Evolutionary conservation across 129 eudicot species (phyloP).

Genomic region (Rutidosis leptorrhynchoides): DNA sequence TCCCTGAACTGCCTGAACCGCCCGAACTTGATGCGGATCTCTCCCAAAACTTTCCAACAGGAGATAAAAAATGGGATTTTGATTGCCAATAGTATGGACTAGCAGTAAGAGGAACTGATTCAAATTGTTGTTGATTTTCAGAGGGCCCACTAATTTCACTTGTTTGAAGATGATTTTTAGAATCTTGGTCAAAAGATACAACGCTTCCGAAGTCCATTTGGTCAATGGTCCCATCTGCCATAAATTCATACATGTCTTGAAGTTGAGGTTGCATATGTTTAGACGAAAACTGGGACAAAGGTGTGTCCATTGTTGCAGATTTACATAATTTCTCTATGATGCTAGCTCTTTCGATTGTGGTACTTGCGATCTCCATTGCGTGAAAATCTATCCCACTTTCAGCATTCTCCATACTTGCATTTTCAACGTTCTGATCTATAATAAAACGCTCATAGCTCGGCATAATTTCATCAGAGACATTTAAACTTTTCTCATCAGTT

Average conservation of each 20-base stretch:
- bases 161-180: constrained; percentile 27
- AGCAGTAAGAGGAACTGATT: constrained; percentile 41
- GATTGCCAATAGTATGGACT: constrained; percentile 42
- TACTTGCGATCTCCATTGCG: constrained; percentile 39
- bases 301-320: constrained; percentile 58
- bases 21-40: constrained; percentile 53
- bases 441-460: constrained; percentile 73
- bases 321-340: constrained; percentile 56
- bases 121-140: constrained; percentile 39
- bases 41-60: constrained; percentile 64
- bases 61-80: constrained; percentile 45
- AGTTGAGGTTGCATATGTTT: constrained; percentile 28
- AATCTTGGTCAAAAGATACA: constrained; percentile 31
- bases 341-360: constrained; percentile 50
- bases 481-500: constrained; percentile 29
- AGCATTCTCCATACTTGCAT: constrained; percentile 31
- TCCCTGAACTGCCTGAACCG: constrained; percentile 69
- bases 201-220: constrained; percentile 29
- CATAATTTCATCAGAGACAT: constrained; percentile 43
- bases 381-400: constrained; percentile 36
- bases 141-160: constrained; percentile 34
- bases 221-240: constrained; percentile 57
- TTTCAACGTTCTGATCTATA: constrained; percentile 39
- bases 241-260: constrained; percentile 39
- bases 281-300: constrained; percentile 51